Percentiles rank a stretch among this genome's conserved stretches.
phyloP scores from a whole-genome alignment of 495 filamentous ascomycete species.

The Aspergillus sclerotioniger region DNA sequence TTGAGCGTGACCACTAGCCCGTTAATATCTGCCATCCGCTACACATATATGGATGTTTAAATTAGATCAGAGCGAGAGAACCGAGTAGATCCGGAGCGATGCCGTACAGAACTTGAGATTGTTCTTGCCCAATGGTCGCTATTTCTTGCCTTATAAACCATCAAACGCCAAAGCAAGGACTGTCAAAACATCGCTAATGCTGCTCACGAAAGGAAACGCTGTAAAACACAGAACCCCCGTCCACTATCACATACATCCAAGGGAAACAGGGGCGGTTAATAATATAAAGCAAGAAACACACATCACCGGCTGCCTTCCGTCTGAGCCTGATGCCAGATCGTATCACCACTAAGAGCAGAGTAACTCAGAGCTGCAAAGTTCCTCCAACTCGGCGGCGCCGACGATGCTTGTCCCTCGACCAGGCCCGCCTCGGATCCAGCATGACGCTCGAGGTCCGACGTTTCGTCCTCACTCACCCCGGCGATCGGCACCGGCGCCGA shows the following conservation, averaged over 20 bases:
- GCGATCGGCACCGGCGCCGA: conserved; percentile 49
- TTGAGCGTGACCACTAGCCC: too few relatives aligned
- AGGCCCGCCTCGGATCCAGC: conserved; percentile 38
- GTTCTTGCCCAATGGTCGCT: conserved; percentile 8
- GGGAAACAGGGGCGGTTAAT: conserved; percentile 15
- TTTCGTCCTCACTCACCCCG: conserved; percentile 28
- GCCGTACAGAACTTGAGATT: neutral
- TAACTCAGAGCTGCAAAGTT: conserved; percentile 46
- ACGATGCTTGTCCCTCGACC: conserved; percentile 37
- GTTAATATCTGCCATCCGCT: too few relatives aligned
- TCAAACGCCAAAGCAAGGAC: conserved; percentile 34
- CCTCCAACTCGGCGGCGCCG: conserved; percentile 39
- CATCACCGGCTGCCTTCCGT: conserved; percentile 44
- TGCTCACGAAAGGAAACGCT: conserved; percentile 23
- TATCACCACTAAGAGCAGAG: conserved; percentile 51
- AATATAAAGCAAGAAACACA: conserved; percentile 7
- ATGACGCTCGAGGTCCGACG: conserved; percentile 41
- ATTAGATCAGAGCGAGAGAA: too few relatives aligned
- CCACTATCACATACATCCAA: conserved; percentile 12
- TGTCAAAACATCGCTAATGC: conserved; percentile 41
- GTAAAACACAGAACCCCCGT: conserved; percentile 6
- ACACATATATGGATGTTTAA: too few relatives aligned
- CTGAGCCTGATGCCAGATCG: conserved; percentile 48
- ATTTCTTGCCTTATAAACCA: conserved; percentile 11
- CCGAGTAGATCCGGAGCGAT: too few relatives aligned